These are phyloP conservation scores for Syzygium jambos DNA, from an alignment of 345 rosid genomes.

Conservation along the genomic window DNA sequence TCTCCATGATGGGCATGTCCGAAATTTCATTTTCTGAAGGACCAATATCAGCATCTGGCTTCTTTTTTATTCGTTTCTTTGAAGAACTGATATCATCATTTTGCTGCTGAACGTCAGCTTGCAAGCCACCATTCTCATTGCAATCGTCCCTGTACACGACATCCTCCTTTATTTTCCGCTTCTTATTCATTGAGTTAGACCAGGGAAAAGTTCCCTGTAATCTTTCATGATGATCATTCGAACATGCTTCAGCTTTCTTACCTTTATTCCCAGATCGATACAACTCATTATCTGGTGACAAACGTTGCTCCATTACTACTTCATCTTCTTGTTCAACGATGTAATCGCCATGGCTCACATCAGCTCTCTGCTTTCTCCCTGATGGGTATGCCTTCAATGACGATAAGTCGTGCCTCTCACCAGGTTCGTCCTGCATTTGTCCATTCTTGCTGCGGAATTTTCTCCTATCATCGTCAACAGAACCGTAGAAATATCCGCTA, in stretches of 20 bases:
- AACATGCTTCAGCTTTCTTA: conserved; percentile 28
- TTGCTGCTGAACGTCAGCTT: conserved; percentile 21
- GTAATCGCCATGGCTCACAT: conserved; percentile 9
- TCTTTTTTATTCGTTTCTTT: conserved; percentile 70
- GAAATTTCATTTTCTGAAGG: conserved; percentile 40
- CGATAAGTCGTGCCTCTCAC: conserved; percentile 29
- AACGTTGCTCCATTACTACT: conserved; percentile 20
- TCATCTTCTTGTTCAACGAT: conserved; percentile 42
- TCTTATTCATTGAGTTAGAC: conserved; percentile 48
- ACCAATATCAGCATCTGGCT: conserved; percentile 41
- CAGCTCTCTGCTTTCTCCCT: conserved; percentile 46
- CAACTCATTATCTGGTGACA: conserved; percentile 28
- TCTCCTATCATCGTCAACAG: conserved; percentile 26
- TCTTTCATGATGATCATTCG: conserved; percentile 37
- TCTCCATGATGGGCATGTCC: conserved; percentile 40
- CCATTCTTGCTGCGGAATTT: conserved; percentile 34
- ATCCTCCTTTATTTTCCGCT: conserved; percentile 59
- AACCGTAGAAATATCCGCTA: conserved; percentile 19
- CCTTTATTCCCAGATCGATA: conserved; percentile 43
- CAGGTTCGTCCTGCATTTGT: conserved; percentile 40
- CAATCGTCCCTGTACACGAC: conserved; percentile 28
- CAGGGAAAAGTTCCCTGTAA: conserved; percentile 41
- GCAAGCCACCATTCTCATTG: conserved; percentile 32
- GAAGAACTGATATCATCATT: conserved; percentile 30
- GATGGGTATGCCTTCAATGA: conserved; percentile 31